Base-by-base conservation (phyloP, 129 eudicot species). In the Flaveria sonorensis region DNA sequence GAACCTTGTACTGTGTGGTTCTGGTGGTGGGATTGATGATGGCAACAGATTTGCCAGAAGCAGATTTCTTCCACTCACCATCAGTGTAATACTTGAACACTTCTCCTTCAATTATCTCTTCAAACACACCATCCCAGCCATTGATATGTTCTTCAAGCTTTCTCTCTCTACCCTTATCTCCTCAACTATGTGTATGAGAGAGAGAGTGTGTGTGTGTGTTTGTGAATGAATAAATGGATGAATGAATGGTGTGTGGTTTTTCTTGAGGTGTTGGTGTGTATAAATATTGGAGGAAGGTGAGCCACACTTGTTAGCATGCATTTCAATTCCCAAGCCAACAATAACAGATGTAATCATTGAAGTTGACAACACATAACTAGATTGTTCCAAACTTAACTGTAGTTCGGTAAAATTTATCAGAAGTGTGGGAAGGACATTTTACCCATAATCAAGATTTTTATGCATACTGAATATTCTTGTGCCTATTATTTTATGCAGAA, bases 1-100 rank as follows among this genome's bases (percentile, higher is more conserved):
- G 91, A 73, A 87, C 91, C 83, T 81, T 87, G 86, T 74, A 87
- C 51, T 87, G 91, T 40, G 88, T 84, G 19, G 86, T 87, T 68
- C 86, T 81, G 2, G 91, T 87, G 23, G 86, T 71, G 5, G 91
- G 91, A 62, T 87, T 87, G 28, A 87, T 87, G 81, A 85, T 87
- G 46, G 92, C 80, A 71, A 87, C 92, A 68, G 88, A 79, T 72
- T 85, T 85, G 19, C 87, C 88, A 14, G 92, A 87, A 55, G 83
- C 56, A 23, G 92, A 87, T 40, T 56, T 62, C 72, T 82, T 87
- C 92, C 92, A 87, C 70, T 84, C 92, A n/a, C 92, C 85, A 50
- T 87, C 92, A 21, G 87, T 77, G 52, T 87, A 87, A 68, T 82
- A 87, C 61, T 87, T 87, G 77, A 75, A 87, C 8, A 73, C 92